These are phyloP conservation scores for Aspergillus sp. DNA, from an alignment of 2,329 filamentous ascomycete genomes.

Conservation along the genomic window DNA sequence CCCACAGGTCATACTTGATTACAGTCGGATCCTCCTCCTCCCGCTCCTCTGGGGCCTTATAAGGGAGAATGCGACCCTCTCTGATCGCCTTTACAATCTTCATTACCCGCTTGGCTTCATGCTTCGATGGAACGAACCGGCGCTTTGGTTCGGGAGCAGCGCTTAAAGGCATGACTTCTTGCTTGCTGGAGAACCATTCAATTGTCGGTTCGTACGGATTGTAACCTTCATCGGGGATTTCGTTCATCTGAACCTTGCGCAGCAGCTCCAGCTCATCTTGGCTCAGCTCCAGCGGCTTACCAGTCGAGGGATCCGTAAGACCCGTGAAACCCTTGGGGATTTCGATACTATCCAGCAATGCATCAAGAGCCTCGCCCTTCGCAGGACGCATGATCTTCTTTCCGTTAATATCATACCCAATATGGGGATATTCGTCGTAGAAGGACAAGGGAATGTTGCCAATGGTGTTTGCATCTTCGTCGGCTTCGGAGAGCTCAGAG, in stretches of 20 bases:
- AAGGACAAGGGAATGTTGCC: conserved; percentile 90
- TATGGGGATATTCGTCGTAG: conserved; percentile 96
- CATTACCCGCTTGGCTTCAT: conserved; percentile 93
- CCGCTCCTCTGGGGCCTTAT: conserved; percentile 67
- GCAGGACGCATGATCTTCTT: conserved; percentile 96
- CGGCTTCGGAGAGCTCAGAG: conserved; percentile 84
- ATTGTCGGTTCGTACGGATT: conserved; percentile 91
- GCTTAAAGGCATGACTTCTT: conserved; percentile 91
- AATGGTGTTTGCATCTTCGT: conserved; percentile 78
- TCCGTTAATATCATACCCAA: conserved; percentile 97
- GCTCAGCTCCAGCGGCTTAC: conserved; percentile 81
- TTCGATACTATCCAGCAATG: conserved; percentile 91
- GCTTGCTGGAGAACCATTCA: conserved; percentile 85
- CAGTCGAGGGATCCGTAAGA: conserved; percentile 85
- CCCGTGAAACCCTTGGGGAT: conserved; percentile 96
- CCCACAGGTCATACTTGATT: conserved; percentile 84
- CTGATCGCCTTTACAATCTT: conserved; percentile 94
- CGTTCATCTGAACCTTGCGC: conserved; percentile 80
- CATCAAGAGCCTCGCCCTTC: conserved; percentile 86
- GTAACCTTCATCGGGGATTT: conserved; percentile 79
- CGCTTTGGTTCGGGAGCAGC: conserved; percentile 93
- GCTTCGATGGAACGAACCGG: conserved; percentile 90
- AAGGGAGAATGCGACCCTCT: conserved; percentile 88
- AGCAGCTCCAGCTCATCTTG: conserved; percentile 84
- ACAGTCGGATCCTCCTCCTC: conserved; percentile 67